These are phyloP conservation scores for Scalesia atractyloides DNA, from an alignment of 129 eudicot species.

Conservation along the genomic window DNA sequence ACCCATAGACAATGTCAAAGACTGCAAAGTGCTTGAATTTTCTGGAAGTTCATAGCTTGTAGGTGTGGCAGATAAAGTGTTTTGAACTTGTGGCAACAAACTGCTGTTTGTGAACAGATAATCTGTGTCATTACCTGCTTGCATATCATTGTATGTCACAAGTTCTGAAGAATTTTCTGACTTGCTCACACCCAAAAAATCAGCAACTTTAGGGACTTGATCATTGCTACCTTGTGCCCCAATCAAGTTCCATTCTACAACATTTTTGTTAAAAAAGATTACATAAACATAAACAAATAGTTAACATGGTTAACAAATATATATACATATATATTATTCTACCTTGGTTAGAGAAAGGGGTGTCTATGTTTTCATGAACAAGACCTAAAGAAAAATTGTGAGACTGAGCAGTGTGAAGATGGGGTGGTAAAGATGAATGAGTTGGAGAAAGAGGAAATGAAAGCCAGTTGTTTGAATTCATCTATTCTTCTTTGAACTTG, in stretches of 20 bases:
- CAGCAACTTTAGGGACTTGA: conserved; percentile 85
- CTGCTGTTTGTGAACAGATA: conserved; percentile 55
- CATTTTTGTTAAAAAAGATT: background rate
- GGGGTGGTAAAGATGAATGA: conserved; percentile 61
- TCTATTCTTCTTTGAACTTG: conserved; percentile 30
- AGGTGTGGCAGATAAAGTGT: conserved; percentile 43
- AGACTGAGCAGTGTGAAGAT: conserved; percentile 59
- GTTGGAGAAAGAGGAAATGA: conserved; percentile 94
- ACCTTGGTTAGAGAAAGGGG: conserved; percentile 89
- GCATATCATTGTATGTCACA: conserved; percentile 59
- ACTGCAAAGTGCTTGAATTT: conserved; percentile 74
- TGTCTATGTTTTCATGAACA: conserved; percentile 68
- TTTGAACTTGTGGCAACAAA: conserved; percentile 51
- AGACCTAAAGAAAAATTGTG: conserved; percentile 84
- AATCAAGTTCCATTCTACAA: conserved; percentile 86
- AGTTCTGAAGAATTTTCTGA: conserved; percentile 76
- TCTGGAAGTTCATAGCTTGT: conserved; percentile 60
- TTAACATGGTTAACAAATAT: background rate
- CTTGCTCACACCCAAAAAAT: conserved; percentile 88
- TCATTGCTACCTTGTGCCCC: conserved; percentile 63
- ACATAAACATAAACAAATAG: background rate
- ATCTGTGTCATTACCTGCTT: conserved; percentile 58
- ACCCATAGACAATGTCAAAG: conserved; percentile 91
- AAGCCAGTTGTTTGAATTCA: conserved; percentile 99
- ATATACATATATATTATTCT: background rate